Evolutionary conservation across 1,284 basidiomycete species (phyloP).

Genomic region (Grifola frondosa): DNA sequence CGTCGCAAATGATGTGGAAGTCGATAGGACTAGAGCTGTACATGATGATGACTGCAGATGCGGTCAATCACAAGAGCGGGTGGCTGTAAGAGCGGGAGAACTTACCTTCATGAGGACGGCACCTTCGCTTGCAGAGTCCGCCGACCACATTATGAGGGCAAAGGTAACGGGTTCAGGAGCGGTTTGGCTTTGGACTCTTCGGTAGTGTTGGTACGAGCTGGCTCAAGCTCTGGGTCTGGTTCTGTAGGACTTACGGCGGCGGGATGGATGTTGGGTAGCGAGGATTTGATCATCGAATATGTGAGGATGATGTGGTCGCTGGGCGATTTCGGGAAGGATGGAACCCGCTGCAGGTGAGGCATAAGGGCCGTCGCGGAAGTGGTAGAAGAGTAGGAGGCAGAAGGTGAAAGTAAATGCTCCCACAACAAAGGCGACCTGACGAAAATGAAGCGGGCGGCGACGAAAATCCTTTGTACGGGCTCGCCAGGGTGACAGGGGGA

Average conservation of each 20-base stretch:
- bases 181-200: no score
- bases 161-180: constrained; percentile 39
- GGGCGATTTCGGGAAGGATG: not conserved
- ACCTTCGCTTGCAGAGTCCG: constrained; percentile 43
- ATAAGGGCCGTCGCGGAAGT: constrained; percentile 2
- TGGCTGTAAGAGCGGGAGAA: not conserved
- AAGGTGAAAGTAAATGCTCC: constrained; percentile 11
- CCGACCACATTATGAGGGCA: constrained; percentile 46
- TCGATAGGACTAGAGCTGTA: constrained; percentile 43
- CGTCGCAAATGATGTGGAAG: constrained; percentile 50
- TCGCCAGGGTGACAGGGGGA: constrained; percentile 11
- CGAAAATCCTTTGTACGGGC: constrained; percentile 13
- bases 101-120: constrained; percentile 45
- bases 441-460: constrained; percentile 14
- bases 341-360: constrained; percentile 1
- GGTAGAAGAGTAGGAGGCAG: constrained; percentile 13
- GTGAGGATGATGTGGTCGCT: constrained; percentile 1
- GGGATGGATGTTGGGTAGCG: not conserved
- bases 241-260: not conserved
- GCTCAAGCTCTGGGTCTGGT: not conserved
- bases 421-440: constrained; percentile 12
- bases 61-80: not conserved
- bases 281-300: constrained; percentile 10
- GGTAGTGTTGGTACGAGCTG: not conserved
- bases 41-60: constrained; percentile 41